Percentiles rank a stretch among this genome's conserved stretches.
These are phyloP conservation scores for Phytopythium kandeliae DNA, from an alignment of 352 stramenopile species.

Conservation along the genomic window DNA sequence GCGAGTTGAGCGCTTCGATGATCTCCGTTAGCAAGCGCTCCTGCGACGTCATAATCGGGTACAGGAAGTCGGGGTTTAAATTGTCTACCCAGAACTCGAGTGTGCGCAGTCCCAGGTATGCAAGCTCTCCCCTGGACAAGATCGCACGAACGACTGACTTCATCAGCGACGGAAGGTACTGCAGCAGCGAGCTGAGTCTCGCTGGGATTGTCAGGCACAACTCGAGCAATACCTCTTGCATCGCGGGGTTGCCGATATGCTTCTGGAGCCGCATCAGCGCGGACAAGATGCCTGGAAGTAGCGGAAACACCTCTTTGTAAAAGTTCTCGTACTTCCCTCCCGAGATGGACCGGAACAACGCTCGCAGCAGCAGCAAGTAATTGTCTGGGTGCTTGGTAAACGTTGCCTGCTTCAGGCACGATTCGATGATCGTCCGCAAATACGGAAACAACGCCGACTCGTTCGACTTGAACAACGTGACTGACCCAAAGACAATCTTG, in stretches of 20 bases:
- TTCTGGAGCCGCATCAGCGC: constrained; percentile 92
- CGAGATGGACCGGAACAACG: constrained; percentile 95
- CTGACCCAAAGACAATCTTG: constrained; percentile 95
- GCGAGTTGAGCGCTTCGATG: constrained; percentile 93
- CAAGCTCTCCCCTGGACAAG: constrained; percentile 91
- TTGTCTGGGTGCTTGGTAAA: constrained; percentile 91
- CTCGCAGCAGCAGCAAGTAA: constrained; percentile 92
- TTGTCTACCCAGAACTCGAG: constrained; percentile 99
- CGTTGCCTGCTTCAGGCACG: constrained; percentile 89
- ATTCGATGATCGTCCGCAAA: constrained; percentile 91
- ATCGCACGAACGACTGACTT: constrained; percentile 94
- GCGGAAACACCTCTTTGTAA: constrained; percentile 94
- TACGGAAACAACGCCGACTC: constrained; percentile 93
- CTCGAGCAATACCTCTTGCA: constrained; percentile 94
- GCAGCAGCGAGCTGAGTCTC: constrained; percentile 93
- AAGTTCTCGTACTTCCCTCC: constrained; percentile 98
- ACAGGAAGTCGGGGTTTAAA: constrained; percentile 96
- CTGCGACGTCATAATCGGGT: constrained; percentile 90
- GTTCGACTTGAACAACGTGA: constrained; percentile 95
- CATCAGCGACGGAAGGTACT: constrained; percentile 96
- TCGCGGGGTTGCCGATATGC: constrained; percentile 73
- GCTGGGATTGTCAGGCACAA: constrained; percentile 96
- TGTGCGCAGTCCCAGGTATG: constrained; percentile 93
- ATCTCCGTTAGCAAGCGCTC: constrained; percentile 90
- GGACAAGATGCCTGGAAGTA: constrained; percentile 92